Conservation (phyloP, 2,329 filamentous ascomycete species). For the Myriosclerotinia duriaeana region DNA sequence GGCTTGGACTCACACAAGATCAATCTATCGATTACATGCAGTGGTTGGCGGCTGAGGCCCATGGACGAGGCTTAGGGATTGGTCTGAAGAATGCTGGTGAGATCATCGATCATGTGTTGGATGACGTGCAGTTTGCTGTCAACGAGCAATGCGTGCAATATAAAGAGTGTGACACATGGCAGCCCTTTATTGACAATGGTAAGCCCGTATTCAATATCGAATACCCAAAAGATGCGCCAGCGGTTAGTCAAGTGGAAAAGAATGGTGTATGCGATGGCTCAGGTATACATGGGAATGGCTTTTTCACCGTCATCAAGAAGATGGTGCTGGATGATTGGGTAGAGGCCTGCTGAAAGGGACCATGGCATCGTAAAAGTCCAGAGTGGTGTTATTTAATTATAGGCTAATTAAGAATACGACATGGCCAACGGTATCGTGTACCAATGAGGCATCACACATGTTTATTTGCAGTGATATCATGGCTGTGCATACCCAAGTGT, state of each 20-base stretch:
- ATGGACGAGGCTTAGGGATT: slow-evolving; percentile 55
- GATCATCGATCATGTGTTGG: slow-evolving; percentile 44
- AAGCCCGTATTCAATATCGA: slow-evolving; percentile 76
- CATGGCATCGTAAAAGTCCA: not conserved
- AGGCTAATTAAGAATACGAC: slow-evolving; percentile 19
- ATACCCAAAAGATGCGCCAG: slow-evolving; percentile 51
- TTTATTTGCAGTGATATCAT: not conserved
- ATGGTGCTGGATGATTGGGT: slow-evolving; percentile 29
- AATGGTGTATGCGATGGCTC: slow-evolving; percentile 18
- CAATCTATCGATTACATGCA: slow-evolving; percentile 60
- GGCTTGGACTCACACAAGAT: slow-evolving; percentile 55
- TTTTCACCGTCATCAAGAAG: slow-evolving; percentile 28
- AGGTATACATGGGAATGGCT: slow-evolving; percentile 16
- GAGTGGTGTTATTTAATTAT: not conserved
- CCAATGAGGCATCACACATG: slow-evolving; percentile 8
- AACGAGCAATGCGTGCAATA: slow-evolving; percentile 68
- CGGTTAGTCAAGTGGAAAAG: slow-evolving; percentile 14
- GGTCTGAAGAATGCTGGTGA: slow-evolving; percentile 68
- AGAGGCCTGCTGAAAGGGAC: slow-evolving; percentile 10
- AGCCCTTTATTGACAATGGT: slow-evolving; percentile 55
- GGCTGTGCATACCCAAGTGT: not conserved
- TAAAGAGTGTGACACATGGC: slow-evolving; percentile 58
- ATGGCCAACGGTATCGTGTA: slow-evolving; percentile 10
- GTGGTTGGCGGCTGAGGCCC: slow-evolving; percentile 58
- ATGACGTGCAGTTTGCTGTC: slow-evolving; percentile 26